phyloP scores from a whole-genome alignment of 768 basidiomycete species.

The Glaciozyma martinii region DNA sequence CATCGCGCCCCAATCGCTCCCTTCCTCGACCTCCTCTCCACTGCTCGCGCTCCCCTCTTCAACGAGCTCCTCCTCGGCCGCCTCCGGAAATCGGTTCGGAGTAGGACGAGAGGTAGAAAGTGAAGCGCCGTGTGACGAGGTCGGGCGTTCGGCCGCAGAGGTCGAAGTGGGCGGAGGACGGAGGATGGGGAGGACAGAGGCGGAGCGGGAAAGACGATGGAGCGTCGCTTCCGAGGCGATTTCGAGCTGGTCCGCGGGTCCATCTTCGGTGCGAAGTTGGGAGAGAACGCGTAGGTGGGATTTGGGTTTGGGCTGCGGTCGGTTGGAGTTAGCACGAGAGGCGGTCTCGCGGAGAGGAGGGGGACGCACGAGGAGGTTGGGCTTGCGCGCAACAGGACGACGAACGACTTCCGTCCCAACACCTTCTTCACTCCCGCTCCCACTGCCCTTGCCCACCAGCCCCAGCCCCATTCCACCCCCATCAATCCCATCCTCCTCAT shows the following conservation, averaged over 20 bases:
- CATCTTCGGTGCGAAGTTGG: constrained; percentile 19
- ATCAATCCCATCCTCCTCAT: constrained; percentile 20
- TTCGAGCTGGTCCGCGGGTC: constrained; percentile 26
- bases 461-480: constrained; percentile 2
- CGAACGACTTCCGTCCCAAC: constrained; percentile 6
- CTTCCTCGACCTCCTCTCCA: constrained; percentile 3
- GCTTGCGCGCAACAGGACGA: constrained; percentile 13
- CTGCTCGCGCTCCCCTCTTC: not conserved
- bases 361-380: constrained; percentile 22
- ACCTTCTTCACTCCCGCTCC: constrained; percentile 17
- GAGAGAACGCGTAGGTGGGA: constrained; percentile 31
- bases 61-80: constrained; percentile 12
- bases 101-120: constrained; percentile 3
- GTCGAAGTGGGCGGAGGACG: constrained; percentile 4
- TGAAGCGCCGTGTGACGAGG: not conserved
- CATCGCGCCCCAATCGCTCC: constrained; percentile 25
- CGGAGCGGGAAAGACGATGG: constrained; percentile 25
- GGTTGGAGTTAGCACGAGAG: not conserved
- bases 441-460: not conserved
- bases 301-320: constrained; percentile 31
- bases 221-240: constrained; percentile 33
- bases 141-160: not conserved
- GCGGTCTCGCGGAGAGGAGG: not conserved
- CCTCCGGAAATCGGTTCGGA: constrained; percentile 29
- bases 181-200: constrained; percentile 15